phyloP scores from a whole-genome alignment of 257 asterid species.

The Catharanthus roseus region DNA sequence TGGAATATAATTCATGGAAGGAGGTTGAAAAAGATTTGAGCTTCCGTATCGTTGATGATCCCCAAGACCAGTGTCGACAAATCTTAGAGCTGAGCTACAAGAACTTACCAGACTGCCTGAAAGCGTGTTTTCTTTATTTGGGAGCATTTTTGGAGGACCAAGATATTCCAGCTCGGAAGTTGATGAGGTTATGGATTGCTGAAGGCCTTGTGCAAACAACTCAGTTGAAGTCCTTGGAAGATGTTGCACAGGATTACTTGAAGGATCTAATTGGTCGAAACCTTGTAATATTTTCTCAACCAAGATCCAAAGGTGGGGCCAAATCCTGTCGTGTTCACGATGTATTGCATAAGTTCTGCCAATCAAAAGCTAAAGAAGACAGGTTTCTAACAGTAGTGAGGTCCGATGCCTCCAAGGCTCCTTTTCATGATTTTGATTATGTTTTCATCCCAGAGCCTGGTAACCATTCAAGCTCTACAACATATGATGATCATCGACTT shows the following conservation, averaged over 20 bases:
- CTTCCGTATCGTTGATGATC: neutral
- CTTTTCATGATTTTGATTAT: neutral
- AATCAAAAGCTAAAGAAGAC: neutral
- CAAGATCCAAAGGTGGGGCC: neutral
- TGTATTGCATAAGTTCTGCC: neutral
- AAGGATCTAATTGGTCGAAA: neutral
- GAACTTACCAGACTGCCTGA: neutral
- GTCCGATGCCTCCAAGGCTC: neutral
- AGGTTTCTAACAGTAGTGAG: neutral
- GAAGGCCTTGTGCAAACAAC: neutral
- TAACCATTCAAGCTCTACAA: neutral
- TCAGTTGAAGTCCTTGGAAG: neutral
- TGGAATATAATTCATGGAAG: neutral
- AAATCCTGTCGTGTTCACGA: neutral
- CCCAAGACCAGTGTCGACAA: neutral
- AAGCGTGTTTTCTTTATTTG: neutral
- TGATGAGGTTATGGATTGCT: neutral
- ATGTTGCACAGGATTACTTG: neutral
- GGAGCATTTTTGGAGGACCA: neutral
- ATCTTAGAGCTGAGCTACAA: slow-evolving; percentile 4
- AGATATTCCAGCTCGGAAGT: neutral
- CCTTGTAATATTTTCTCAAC: neutral
- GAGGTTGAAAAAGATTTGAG: neutral
- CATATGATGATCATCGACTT: neutral
- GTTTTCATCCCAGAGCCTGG: neutral